phyloP scores from a whole-genome alignment of 129 eudicot species.

The Apium graveolens region DNA sequence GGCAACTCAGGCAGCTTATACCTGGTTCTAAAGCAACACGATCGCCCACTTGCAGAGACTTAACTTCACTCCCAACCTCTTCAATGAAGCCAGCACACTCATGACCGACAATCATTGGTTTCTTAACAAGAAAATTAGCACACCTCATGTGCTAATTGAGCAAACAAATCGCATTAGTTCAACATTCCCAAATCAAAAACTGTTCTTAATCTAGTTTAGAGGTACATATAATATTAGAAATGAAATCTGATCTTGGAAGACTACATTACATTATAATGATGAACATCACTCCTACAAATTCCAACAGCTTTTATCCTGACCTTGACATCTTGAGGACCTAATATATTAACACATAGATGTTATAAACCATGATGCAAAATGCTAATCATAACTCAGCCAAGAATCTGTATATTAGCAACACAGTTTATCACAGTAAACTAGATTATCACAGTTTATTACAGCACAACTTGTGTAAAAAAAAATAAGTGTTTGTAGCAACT shows the following conservation, averaged over 20 bases:
- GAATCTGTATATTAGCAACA: neutral
- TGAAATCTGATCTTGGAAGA: neutral
- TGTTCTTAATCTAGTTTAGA: neutral
- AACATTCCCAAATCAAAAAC: neutral
- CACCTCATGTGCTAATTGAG: conserved; percentile 34
- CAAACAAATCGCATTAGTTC: neutral
- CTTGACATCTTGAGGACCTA: conserved; percentile 44
- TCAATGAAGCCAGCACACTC: conserved; percentile 51
- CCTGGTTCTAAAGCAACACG: conserved; percentile 57
- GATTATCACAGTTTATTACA: too few species aligned
- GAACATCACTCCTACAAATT: conserved; percentile 62
- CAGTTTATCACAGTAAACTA: too few species aligned
- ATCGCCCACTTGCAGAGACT: conserved; percentile 33
- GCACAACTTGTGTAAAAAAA: too few species aligned
- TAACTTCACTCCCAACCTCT: conserved; percentile 39
- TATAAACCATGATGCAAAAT: neutral
- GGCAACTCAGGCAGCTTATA: conserved; percentile 36
- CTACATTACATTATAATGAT: conserved; percentile 33
- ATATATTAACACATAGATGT: neutral
- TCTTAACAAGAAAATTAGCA: conserved; percentile 39
- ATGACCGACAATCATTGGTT: conserved; percentile 52
- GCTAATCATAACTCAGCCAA: neutral
- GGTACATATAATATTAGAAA: neutral
- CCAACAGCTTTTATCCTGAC: conserved; percentile 50
- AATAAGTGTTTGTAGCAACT: neutral